Conservation (phyloP, 306 rosid genomes). For the Erythrophleum fordii region DNA sequence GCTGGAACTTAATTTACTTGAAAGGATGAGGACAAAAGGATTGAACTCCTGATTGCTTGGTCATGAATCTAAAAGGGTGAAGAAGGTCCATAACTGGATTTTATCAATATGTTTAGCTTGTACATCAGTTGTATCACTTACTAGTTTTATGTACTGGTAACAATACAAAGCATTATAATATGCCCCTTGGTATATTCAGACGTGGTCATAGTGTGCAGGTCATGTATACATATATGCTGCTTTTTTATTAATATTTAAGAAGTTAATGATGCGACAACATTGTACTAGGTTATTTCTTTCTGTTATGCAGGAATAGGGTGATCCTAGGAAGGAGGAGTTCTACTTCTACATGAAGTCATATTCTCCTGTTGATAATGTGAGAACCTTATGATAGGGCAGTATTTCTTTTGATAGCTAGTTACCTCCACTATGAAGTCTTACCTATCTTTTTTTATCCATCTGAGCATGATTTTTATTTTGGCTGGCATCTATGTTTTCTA, state of each 20-base stretch:
- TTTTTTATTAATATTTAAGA: slow-evolving; percentile 9
- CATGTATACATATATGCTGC: background rate
- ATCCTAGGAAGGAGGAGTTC: slow-evolving; percentile 89
- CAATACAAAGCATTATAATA: slow-evolving; percentile 5
- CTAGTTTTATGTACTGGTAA: background rate
- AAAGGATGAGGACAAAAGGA: too few species aligned
- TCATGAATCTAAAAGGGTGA: too few species aligned
- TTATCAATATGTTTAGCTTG: background rate
- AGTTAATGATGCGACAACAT: slow-evolving; percentile 4
- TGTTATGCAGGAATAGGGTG: slow-evolving; percentile 96
- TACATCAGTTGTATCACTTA: background rate
- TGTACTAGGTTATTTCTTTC: slow-evolving; percentile 22
- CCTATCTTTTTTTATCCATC: slow-evolving; percentile 26
- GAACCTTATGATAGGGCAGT: slow-evolving; percentile 40
- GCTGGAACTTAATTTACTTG: too few species aligned
- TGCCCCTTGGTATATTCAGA: slow-evolving; percentile 19
- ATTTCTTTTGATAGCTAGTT: slow-evolving; percentile 15
- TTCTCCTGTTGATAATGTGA: slow-evolving; percentile 94
- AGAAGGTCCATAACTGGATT: too few species aligned
- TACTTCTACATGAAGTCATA: slow-evolving; percentile 96
- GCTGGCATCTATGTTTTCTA: slow-evolving; percentile 9
- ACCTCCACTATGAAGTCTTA: background rate
- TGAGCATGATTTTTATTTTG: slow-evolving; percentile 18
- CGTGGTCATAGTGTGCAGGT: background rate
- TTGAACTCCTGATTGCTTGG: too few species aligned